Base-by-base conservation (phyloP, 176 grass and related monocot genomes). In the Avena sativa region DNA sequence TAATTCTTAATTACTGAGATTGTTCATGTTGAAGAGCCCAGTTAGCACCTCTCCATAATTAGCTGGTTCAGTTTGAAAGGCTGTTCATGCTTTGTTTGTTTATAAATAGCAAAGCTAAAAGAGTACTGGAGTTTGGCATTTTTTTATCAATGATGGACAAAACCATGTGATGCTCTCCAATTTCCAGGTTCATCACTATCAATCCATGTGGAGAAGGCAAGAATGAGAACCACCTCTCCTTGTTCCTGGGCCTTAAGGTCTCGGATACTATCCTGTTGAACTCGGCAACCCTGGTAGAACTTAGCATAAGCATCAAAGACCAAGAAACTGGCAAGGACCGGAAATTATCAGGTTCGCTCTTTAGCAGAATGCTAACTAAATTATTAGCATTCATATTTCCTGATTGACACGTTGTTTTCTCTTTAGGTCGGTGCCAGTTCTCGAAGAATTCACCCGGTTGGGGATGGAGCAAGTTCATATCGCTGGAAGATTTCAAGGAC, bases 401-500 rank as follows among this genome's bases (percentile, higher is more conserved):
- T 32, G 5, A 89, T 53, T 51, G 47, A 67, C 61, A 23, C n/a
- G 0, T 12, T 4, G 4, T 64, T 64, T 64, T 64, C 1, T 64
- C 12, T 23, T 64, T 58, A 89, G 87, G 32, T 8, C 67, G 76
- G 28, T 66, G 32, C 47, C 67, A 85, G 4, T 64, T 64, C 23
- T 64, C 61, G 13, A 64, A 64, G 11, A 64, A 64, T 13, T 13
- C 12, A 13, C 4, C 61, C 1, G 9, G 57, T n/a, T 59, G 57
- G n/a, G 61, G 88, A 47, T 85, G 76, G 76, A 17, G 0, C 12
- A 89, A 85, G 30, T 85, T 85, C 77, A 75, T 89, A 16, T 49
- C 77, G 0, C 34, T 67, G 58, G 77, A 85, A 62, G 70, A 89
- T 80, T 89, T 89, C 47, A 81, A 67, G 69, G 25, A 85, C 58